Evolutionary conservation across 495 filamentous ascomycete species (phyloP), one percentile per base, ranked within the genome.

Genomic region (Hypoxylon fuscum): DNA sequence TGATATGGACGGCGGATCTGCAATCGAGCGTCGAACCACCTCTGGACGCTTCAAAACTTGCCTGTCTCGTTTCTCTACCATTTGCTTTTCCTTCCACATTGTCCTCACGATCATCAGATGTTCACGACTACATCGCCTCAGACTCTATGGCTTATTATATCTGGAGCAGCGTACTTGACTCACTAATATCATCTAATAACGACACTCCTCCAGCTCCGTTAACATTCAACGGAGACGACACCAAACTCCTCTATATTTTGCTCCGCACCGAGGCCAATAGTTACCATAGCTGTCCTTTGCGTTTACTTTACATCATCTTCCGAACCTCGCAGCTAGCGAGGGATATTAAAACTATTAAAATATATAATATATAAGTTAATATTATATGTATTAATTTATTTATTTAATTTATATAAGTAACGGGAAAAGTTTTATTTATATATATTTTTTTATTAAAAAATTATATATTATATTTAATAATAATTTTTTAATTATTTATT

Each of bases 231-330:
- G 62, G 51, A 18, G 60, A 75, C 23, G 42, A 69, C 6, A 21
- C 61, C 17, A 66, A 74, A 21, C 56, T 81, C 0, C 61, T 72
- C 0, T 44, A 66, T 7, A 67, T 79, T 7, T 69, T 81, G 2
- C 50, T 70, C 17, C 66, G 77, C 0, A 73, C 73, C n/a, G 77
- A 81, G 58, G 72, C 75, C 5, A 72, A 76, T 41, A 79, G 75
- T 54, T 81, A 81, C 38, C 78, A 79, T 38, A 79, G 78, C 56
- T 79, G 76, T 22, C 79, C 79, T 0, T 72, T 76, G 3, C 55
- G 53, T 3, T 68, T 81, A n/a, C 56, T 81, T 2, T 61, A 74
- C 8, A 68, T 71, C 1, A 72, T 78, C 17, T 69, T 79, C 15
- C 55, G 64, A 0, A 68, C 72, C 12, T 77, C 76, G 21, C 68